These are phyloP conservation scores for Wickerhamiella sergipiensis DNA, from an alignment of 805 yeast genomes.

Conservation along the genomic window DNA sequence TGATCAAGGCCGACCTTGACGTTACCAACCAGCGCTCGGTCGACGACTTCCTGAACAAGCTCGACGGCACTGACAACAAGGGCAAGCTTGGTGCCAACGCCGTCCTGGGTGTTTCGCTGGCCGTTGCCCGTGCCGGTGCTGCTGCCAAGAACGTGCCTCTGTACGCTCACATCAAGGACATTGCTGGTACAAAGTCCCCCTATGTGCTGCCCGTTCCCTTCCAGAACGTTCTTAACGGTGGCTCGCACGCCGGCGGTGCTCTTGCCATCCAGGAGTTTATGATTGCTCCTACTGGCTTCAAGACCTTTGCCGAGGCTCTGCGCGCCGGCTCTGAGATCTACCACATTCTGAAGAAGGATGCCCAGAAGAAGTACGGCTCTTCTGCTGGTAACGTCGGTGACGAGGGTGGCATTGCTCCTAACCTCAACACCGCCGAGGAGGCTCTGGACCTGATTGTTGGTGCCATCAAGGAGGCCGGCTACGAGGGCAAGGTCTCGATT, in stretches of 20 bases:
- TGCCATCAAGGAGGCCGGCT: conserved; percentile 89
- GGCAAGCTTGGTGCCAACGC: conserved; percentile 98
- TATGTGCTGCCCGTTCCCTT: conserved; percentile 95
- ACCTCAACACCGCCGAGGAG: conserved; percentile 87
- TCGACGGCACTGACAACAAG: conserved; percentile 97
- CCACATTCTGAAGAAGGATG: conserved; percentile 86
- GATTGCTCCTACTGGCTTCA: conserved; percentile 93
- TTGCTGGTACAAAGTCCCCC: conserved; percentile 66
- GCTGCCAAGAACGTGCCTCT: conserved; percentile 89
- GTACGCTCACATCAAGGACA: conserved; percentile 77
- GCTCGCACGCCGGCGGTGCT: conserved; percentile 99
- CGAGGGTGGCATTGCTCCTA: conserved; percentile 99
- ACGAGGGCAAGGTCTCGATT: conserved; percentile 81
- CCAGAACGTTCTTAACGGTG: conserved; percentile 99
- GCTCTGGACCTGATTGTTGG: conserved; percentile 86
- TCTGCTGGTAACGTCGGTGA: conserved; percentile 99
- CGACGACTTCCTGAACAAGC: conserved; percentile 70
- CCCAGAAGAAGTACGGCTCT: conserved; percentile 93
- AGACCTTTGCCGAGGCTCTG: conserved; percentile 84
- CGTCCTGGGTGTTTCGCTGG: conserved; percentile 93
- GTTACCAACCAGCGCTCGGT: conserved; percentile 75
- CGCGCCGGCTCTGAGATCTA: conserved; percentile 96
- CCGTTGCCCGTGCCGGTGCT: conserved; percentile 96
- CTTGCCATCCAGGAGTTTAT: conserved; percentile 98
- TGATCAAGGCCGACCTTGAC: conserved; percentile 66